Evolutionary conservation across 106 monocot genomes (phyloP).

Genomic region (Dioscorea alata): DNA sequence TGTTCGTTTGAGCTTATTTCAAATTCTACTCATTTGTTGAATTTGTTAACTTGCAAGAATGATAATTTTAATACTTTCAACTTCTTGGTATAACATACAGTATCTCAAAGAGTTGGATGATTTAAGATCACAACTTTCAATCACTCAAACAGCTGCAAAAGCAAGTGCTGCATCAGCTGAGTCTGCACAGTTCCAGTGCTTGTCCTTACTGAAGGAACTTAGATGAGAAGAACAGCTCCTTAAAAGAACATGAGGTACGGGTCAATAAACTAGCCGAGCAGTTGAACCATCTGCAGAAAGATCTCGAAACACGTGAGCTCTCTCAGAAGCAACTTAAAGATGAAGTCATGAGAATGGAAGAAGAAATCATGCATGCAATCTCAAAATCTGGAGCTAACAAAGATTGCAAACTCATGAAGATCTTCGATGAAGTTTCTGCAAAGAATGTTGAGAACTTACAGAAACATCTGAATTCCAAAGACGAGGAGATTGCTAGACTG

Average conservation of each 20-base stretch:
- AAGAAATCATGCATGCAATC: conserved; percentile 63
- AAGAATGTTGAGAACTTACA: conserved; percentile 66
- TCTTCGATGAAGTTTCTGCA: conserved; percentile 67
- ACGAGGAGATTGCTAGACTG: conserved; percentile 69
- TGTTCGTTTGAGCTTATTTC: too few species aligned
- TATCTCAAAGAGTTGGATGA: conserved; percentile 65
- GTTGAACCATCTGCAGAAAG: conserved; percentile 59
- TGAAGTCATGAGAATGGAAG: conserved; percentile 70
- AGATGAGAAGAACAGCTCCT: conserved; percentile 57
- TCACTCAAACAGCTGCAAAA: conserved; percentile 63
- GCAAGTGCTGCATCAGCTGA: conserved; percentile 74
- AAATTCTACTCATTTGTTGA: too few species aligned
- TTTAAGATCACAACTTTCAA: conserved; percentile 62
- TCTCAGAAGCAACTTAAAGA: conserved; percentile 79
- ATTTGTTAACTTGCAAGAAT: not conserved
- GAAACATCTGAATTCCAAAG: conserved; percentile 52
- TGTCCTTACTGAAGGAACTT: conserved; percentile 65
- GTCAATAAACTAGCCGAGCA: conserved; percentile 64
- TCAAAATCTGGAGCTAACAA: conserved; percentile 39
- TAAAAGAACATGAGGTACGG: conserved; percentile 68
- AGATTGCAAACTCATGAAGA: conserved; percentile 46
- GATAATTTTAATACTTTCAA: not conserved
- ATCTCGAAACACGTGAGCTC: conserved; percentile 69
- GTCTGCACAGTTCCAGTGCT: conserved; percentile 63
- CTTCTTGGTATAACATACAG: conserved; percentile 23